These are phyloP conservation scores for Backusella parvicylindrica DNA, from an alignment of 192 early-diverging fungal species.

Conservation along the genomic window DNA sequence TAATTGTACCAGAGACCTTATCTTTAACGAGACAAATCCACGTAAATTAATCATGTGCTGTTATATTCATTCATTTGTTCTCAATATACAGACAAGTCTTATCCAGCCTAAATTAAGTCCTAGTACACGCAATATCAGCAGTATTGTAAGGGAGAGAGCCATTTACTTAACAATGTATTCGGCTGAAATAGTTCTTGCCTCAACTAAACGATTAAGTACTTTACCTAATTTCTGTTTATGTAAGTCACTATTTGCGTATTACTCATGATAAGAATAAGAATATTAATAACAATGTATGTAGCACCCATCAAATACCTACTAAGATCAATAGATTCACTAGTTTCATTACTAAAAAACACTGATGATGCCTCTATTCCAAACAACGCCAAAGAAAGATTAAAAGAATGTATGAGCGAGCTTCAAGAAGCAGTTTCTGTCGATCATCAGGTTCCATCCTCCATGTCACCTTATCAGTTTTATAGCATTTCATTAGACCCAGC, in stretches of 20 bases:
- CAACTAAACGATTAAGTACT: not conserved
- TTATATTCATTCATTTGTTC: not conserved
- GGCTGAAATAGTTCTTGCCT: not conserved
- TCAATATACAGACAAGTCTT: not conserved
- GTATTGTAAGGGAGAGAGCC: not conserved
- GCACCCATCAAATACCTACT: not conserved
- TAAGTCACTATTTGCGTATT: not conserved
- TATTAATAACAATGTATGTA: no score
- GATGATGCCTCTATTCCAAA: constrained; percentile 1
- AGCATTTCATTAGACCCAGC: not conserved
- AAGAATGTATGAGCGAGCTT: not conserved
- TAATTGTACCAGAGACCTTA: not conserved
- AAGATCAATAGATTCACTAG: not conserved
- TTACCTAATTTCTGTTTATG: not conserved
- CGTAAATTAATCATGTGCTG: constrained; percentile 4
- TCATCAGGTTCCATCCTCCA: not conserved
- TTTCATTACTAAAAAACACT: not conserved
- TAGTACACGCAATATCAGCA: not conserved
- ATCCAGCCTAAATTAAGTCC: not conserved
- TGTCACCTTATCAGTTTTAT: not conserved
- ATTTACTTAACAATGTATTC: not conserved
- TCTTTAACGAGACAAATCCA: not conserved
- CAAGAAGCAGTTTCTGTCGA: not conserved
- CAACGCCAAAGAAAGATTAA: not conserved
- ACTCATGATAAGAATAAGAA: no score